These are phyloP conservation scores for Penicillium glabrum DNA, from an alignment of 2,329 filamentous ascomycete genomes.

Conservation along the genomic window DNA sequence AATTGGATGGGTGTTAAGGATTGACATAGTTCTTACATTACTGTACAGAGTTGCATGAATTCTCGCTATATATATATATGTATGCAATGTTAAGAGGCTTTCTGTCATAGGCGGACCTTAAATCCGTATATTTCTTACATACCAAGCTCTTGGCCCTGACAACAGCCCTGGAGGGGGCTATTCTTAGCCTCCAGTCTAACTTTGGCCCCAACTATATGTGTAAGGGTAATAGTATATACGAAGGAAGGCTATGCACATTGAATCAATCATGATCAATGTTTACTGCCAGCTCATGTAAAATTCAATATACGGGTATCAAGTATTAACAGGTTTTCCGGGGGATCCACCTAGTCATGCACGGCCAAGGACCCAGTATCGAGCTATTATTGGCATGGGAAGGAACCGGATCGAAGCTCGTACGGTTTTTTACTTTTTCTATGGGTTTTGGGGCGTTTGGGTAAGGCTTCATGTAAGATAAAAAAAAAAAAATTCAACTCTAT, in stretches of 20 bases:
- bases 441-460: slow-evolving; percentile 1
- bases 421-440: slow-evolving; percentile 3
- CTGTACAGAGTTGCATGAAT: too few species aligned
- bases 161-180: background rate
- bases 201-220: background rate
- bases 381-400: slow-evolving; percentile 27
- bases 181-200: background rate
- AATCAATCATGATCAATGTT: background rate
- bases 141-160: background rate
- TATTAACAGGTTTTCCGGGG: slow-evolving; percentile 8
- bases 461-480: slow-evolving; percentile 3
- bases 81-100: too few species aligned
- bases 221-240: background rate
- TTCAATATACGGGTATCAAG: background rate
- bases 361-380: slow-evolving; percentile 11
- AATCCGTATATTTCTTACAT: too few species aligned
- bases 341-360: slow-evolving; percentile 15
- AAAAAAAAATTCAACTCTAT: slow-evolving; percentile 3
- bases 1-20: slow-evolving; percentile 2
- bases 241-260: background rate
- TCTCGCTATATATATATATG: too few species aligned
- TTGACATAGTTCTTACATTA: too few species aligned
- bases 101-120: background rate
- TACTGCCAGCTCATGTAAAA: background rate
- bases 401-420: slow-evolving; percentile 18